Conservation (phyloP, 495 filamentous ascomycete species). For the Aspergillus biplanus region DNA sequence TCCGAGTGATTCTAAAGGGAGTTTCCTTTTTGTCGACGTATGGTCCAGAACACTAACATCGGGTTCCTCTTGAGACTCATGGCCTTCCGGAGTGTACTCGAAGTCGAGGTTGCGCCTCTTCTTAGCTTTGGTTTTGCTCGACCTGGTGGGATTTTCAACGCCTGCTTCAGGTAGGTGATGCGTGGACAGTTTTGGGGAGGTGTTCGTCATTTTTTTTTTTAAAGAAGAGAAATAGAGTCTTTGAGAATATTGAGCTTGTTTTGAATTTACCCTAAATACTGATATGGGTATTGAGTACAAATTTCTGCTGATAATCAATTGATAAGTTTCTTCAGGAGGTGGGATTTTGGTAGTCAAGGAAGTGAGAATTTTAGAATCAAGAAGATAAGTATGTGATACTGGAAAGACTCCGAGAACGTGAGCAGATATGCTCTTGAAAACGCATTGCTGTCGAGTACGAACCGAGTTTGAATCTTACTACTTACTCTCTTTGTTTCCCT, state of each 20-base stretch:
- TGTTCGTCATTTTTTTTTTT: not conserved
- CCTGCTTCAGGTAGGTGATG: not conserved
- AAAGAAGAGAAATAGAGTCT: no score
- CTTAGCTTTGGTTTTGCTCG: not conserved
- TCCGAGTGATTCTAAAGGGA: not conserved
- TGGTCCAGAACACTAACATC: not conserved
- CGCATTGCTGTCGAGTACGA: not conserved
- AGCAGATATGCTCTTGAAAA: not conserved
- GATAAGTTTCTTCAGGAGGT: not conserved
- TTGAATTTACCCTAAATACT: no score
- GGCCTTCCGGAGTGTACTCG: not conserved
- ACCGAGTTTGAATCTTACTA: not conserved
- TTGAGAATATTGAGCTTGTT: no score
- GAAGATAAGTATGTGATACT: not conserved
- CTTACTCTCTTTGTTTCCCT: not conserved
- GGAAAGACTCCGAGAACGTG: no score
- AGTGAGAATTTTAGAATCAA: not conserved
- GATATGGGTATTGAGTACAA: no score
- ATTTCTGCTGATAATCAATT: no score
- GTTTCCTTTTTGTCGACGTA: conserved; percentile 12
- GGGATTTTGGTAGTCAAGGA: not conserved
- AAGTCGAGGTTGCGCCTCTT: not conserved
- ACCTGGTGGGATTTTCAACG: not conserved
- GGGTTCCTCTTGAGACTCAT: not conserved
- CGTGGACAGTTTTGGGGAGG: not conserved